These are phyloP conservation scores for Pleurotus sapidus DNA, from an alignment of 768 basidiomycete genomes.

Conservation along the genomic window DNA sequence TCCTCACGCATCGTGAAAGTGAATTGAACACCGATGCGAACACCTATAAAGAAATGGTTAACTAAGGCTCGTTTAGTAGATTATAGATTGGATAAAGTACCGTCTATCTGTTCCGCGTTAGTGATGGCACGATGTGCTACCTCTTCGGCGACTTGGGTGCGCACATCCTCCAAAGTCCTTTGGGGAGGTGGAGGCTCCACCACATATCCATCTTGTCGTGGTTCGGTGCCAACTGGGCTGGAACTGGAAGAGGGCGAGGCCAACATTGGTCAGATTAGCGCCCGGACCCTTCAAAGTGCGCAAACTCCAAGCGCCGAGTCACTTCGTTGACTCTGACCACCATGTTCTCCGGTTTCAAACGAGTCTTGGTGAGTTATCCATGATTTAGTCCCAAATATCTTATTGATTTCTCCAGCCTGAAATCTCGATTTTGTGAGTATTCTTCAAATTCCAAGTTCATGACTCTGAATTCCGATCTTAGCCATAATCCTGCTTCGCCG, in stretches of 20 bases:
- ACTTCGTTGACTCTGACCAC: neutral
- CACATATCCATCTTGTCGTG: neutral
- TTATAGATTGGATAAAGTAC: constrained; percentile 9
- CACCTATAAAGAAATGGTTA: constrained; percentile 24
- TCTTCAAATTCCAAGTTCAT: neutral
- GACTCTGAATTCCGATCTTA: constrained; percentile 19
- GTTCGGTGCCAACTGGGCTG: neutral
- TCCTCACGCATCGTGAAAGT: constrained; percentile 59
- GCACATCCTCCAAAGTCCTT: constrained; percentile 47
- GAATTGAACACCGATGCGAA: constrained; percentile 57
- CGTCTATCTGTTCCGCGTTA: constrained; percentile 40
- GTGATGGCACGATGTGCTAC: constrained; percentile 45
- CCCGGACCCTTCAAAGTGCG: neutral
- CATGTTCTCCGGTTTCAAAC: constrained; percentile 13
- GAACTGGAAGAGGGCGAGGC: neutral
- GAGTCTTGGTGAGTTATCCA: constrained; percentile 4
- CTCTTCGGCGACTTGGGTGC: constrained; percentile 48
- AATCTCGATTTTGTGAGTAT: constrained; percentile 13
- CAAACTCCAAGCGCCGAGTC: neutral
- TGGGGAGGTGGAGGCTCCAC: constrained; percentile 11
- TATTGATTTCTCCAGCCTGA: constrained; percentile 6
- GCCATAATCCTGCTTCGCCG: constrained; percentile 65
- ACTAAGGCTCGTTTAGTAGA: neutral
- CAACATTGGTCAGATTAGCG: neutral
- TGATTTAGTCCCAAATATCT: neutral